Evolutionary conservation across 768 basidiomycete species (phyloP), one percentile per base, ranked within the genome.

Genomic region (Chalciporus sphaerocephalus): DNA sequence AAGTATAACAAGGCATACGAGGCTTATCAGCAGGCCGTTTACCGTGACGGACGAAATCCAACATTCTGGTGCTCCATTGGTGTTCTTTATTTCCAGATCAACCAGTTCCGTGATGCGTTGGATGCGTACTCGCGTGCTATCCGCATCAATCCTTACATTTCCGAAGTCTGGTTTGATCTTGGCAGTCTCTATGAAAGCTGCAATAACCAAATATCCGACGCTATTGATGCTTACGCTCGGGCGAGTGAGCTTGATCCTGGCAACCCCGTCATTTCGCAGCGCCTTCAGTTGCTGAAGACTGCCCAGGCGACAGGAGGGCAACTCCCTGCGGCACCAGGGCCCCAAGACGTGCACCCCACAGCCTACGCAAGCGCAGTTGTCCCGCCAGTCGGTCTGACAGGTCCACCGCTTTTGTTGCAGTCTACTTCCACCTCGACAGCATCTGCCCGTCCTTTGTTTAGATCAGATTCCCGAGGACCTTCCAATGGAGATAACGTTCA

Each of bases 11-110:
- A 97, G 65, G 96, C 96, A 15, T 98, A 99, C 70, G 95, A 99
- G 66, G 94, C 94, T 0, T 98, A 98, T 64, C 96, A 99, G 59
- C 96, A 99, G 67, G 95, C 96, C 16, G 93, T 99, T 15, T 98
- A 98, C 69, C 89, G 95, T 42, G 96, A 99, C 59, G 96, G 95
- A 17, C 90, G 93, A 47, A 99, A 98, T 64, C 96, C 96, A 0
- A 97, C 96, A 0, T 99, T 97, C 69, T 98, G 96, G 96, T 98
- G 95, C 65, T 95, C 92, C 18, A 99, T 99, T 59, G 96, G 96
- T 38, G 96, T 99, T 1, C 79, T 99, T 1, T 99, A 99, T 66
- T 99, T 96, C 77, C 94, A 99, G 64, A 97, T 99, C 74, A 98
- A 97, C 69, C 96, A 99, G 64, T 99, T 91, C 73, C 92, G 94